Base-by-base conservation (phyloP, 257 asterid genomes). In the Verbascum thapsus region DNA sequence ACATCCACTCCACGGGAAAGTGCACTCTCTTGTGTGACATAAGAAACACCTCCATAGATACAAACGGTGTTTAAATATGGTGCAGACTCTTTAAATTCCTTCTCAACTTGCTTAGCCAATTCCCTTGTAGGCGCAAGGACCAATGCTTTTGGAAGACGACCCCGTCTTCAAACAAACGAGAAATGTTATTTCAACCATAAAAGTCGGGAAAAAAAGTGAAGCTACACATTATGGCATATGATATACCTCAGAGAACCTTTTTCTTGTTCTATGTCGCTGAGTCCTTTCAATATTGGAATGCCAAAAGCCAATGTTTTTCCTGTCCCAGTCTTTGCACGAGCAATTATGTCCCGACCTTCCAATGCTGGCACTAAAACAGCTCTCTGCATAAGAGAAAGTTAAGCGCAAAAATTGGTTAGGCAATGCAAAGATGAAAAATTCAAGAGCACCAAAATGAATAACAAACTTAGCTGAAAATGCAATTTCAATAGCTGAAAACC, bases 41-140 rank as follows among this genome's bases (percentile, higher is more conserved):
- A 52, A 42, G 11, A 3, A n/a, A 52, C 63, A 12, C 19, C 20
- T 12, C 19, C 5, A 74, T 78, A 74, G 70, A 74, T 74, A 78
- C 83, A 78, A 47, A 71, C 80, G 5, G 98, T 85, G 79, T 59
- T 83, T 70, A 90, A 70, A 77, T 77, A 69, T 53, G 95, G 91
- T 41, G 98, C 95, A 26, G 96, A 81, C 80, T 90, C 96, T 70
- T 75, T 77, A 65, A 90, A 83, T 72, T 90, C 98, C 58, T 85
- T 90, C 71, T 90, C 98, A 40, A 90, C 98, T 83, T 90, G 98
- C 77, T 87, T 94, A 59, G 99, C 99, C 76, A 94, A 73, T 80
- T 94, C 99, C 69, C 97, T 80, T 50, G 99, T 94, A 47, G 99
- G 99, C 52, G 99, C 99, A 64, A 94, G 97, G 71, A 87, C 99